Base-by-base conservation (phyloP, 345 rosid genomes). In the Leavenworthia alabamica region DNA sequence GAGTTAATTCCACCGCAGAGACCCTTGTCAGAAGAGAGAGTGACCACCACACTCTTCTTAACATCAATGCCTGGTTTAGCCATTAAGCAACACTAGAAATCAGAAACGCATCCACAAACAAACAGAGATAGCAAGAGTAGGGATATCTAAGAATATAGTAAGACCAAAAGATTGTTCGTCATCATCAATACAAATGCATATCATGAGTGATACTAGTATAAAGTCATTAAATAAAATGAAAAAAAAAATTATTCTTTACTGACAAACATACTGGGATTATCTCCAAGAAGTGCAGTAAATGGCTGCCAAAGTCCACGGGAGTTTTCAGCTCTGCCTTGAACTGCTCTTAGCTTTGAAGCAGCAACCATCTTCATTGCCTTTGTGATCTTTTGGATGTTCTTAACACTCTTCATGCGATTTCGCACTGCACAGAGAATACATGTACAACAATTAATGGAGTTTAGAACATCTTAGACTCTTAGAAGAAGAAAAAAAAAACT, bases 301-400 rank as follows among this genome's bases (percentile, higher is more conserved):
- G 97, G 97, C 75, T 90, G 99, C 97, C 97, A 90, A 16, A 93
- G 77, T 60, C 99, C 97, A 76, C 97, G 99, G 22, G 99, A 93
- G 72, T 90, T 93, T 78, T 90, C 97, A 45, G 99, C 73, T 79
- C 64, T 84, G 45, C 60, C 61, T 81, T 90, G 96, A 75, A 93
- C 79, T 45, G 83, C 88, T 46, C 97, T 83, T 19, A 93, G 78
- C 86, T 93, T 93, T 7, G 97, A 93, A 66, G 99, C 99, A 56
- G 99, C 97, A 84, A 93, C 99, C 99, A 93, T 93, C 89, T 93
- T 93, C 99, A 93, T 93, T 17, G 99, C 99, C 83, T 93, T 93
- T 5, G 96, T 93, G 68, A 93, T 93, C 71, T 93, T 93, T 73
- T 93, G 96, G 70, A 93, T 93, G 71, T 88, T 93, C 81, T 79